Percentiles rank a stretch among this genome's conserved stretches.
phyloP scores from a whole-genome alignment of 441 rosid species.

The Hura crepitans region DNA sequence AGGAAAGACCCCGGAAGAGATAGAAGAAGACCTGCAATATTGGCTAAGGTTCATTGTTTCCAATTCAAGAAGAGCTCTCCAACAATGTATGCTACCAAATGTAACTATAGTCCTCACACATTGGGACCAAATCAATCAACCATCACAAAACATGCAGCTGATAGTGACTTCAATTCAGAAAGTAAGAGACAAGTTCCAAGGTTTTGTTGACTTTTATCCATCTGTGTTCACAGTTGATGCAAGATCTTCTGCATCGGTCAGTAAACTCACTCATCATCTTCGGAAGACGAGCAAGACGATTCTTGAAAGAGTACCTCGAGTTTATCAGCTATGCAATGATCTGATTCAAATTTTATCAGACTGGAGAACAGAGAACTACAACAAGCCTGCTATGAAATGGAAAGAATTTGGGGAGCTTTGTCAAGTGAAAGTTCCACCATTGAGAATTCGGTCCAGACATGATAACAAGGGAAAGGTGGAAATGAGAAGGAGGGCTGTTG shows the following conservation, averaged over 20 bases:
- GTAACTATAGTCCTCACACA: slow-evolving; percentile 83
- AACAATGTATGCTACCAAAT: slow-evolving; percentile 79
- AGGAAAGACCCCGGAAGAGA: slow-evolving; percentile 66
- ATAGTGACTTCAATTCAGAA: slow-evolving; percentile 53
- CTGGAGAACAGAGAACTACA: slow-evolving; percentile 74
- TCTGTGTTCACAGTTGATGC: slow-evolving; percentile 86
- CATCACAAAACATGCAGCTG: slow-evolving; percentile 56
- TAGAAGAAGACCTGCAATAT: slow-evolving; percentile 82
- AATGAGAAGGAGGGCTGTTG: slow-evolving; percentile 64
- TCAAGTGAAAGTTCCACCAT: slow-evolving; percentile 70
- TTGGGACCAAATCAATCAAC: slow-evolving; percentile 56
- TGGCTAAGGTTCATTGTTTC: slow-evolving; percentile 90
- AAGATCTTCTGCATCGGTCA: slow-evolving; percentile 77
- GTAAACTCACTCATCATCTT: slow-evolving; percentile 68
- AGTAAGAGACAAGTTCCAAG: slow-evolving; percentile 68
- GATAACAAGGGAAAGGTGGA: slow-evolving; percentile 62
- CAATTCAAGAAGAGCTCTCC: slow-evolving; percentile 68
- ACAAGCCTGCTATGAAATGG: slow-evolving; percentile 87
- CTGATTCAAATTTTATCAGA: slow-evolving; percentile 64
- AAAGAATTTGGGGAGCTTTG: slow-evolving; percentile 81
- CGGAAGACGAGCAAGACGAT: slow-evolving; percentile 64
- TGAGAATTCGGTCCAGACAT: slow-evolving; percentile 68
- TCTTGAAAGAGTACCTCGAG: slow-evolving; percentile 75
- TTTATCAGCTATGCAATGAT: slow-evolving; percentile 90
- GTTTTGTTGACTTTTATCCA: slow-evolving; percentile 67